Evolutionary conservation across 441 rosid species (phyloP), one percentile per base, ranked within the genome.

Genomic region (Euphorbia celastroides): DNA sequence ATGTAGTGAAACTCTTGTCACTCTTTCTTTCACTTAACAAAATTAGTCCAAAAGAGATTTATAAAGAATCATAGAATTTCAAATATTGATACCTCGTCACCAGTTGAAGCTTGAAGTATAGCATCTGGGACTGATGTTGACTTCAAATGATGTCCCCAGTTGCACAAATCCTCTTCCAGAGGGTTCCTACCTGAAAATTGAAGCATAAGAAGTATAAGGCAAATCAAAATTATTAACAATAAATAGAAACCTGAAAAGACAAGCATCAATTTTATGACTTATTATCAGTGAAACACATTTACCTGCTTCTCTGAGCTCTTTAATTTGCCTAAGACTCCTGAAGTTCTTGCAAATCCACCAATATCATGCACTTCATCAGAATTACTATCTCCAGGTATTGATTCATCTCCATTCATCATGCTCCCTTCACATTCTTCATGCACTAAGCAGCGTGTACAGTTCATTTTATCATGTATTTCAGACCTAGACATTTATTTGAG

Each of bases 381-480:
- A 62, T 52, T 70, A 66, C 44, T 63, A 71, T 62, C 72, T 70
- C 51, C 52, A 38, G 51, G 42, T 26, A 63, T 72, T 57, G 76
- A 51, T 54, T 60, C 70, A 60, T 74, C 81, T 74, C 64, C 84
- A 36, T 75, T 78, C 55, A 52, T 75, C 5, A 60, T 55, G 67
- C 57, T 78, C 66, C 77, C 82, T 14, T 70, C 64, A 41, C 31
- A 73, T 61, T 62, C 78, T 42, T 70, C 80, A 70, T 69, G 13
- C 66, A 54, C 64, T 72, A 69, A 74, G 79, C 98, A 94, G 69
- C 98, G 90, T 56, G 27, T 61, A 79, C 98, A 89, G 75, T 81
- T 83, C 94, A 92, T 86, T 58, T 89, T 94, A 70, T 82, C 96
- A 80, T 94, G 99, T 77, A 92, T 92, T 80, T 94, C 97, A 57